Base-by-base conservation (phyloP, 2,329 filamentous ascomycete species). In the Fusarium sp. region DNA sequence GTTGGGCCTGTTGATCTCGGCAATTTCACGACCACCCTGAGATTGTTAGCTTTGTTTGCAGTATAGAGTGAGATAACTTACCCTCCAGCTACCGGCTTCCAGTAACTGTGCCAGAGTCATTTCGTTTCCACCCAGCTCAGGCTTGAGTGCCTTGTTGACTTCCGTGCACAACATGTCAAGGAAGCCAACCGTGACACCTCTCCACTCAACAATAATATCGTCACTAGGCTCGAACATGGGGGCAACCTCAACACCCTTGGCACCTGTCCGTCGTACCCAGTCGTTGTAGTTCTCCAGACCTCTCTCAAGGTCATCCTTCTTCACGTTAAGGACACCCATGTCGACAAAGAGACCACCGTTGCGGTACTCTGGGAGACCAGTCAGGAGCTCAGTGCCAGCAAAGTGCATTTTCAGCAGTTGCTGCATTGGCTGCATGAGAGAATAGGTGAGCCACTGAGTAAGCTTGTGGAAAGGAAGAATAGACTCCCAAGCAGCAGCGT, bases 21-120 rank as follows among this genome's bases (percentile, higher is more conserved):
- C 96, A 78, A 98, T 91, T 82, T 98, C 96, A 77, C 96, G 90
- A 64, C 96, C 96, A 74, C 95, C 95, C 94, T 87, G 63, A n/a
- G 53, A 20, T 49, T 61, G 71, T 73, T 69, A 75, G 71, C 29
- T 20, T 8, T 13, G 38, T 9, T n/a, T 14, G 50, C 11, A 42
- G 40, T 31, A 20, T 4, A 61, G 27, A 6, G 1, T 9, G 18
- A n/a, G 16, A 38, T 0, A 29, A 70, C 87, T 81, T 80, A 96
- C 94, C 91, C 98, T 98, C 95, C 96, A 99, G 77, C 93, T 97
- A 56, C 96, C 96, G 13, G 95, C 96, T 80, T 98, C 96, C 16
- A 99, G 85, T 83, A 99, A 89, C 79, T 99, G 96, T 6, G 94
- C 89, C 72, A 98, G 81, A 40, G 84, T 92, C 77, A 99, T 81